Base-by-base conservation (phyloP, 2,329 filamentous ascomycete species). In the Phialophora macrospora region DNA sequence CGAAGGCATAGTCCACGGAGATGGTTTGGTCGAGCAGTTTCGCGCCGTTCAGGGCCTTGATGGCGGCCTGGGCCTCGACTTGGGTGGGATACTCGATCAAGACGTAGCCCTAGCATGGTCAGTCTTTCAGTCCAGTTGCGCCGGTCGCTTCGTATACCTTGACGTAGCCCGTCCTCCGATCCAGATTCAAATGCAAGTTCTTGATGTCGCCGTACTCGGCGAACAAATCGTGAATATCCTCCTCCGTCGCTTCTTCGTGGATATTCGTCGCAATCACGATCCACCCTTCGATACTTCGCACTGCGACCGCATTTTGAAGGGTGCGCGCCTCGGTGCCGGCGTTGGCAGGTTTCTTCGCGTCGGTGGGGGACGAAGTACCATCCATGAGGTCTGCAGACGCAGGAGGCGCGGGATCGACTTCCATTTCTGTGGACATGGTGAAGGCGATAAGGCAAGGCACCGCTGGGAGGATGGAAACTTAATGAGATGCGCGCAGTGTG, bases 261-360 rank as follows among this genome's bases (percentile, higher is more conserved):
- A 89, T 85, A 70, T 89, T 89, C n/a, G 86, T 87, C 62, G 83
- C 86, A n/a, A 88, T 83, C 67, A 89, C 81, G 74, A 89, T 89
- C 87, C 87, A 89, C 69, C 87, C 87, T 75, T 89, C 87, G 72
- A 89, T 89, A 72, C 85, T 87, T 75, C 87, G 86, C 54, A 89
- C 87, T 8, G 87, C 87, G 78, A 82, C 80, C 28, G 81, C 80
- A 64, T 77, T 79, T 22, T 78, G 72, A 32, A 78, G 72, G 55
- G 81, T 82, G 70, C 77, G 79, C 57, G 79, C 75, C 69, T 82
- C 81, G 64, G 73, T 66, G 60, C 70, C 74, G 62, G 73, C 73
- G 34, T 30, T 66, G 17, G 58, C 32, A 24, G 61, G 22, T 32
- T 65, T 67, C 56, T 66, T 69, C 12, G 64, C 48, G 22, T 66